A percentile compares a stretch with the other conserved stretches of the same genome.
Evolutionary conservation across 163 green algal species (phyloP).

Genomic region (Scenedesmus sp.): DNA sequence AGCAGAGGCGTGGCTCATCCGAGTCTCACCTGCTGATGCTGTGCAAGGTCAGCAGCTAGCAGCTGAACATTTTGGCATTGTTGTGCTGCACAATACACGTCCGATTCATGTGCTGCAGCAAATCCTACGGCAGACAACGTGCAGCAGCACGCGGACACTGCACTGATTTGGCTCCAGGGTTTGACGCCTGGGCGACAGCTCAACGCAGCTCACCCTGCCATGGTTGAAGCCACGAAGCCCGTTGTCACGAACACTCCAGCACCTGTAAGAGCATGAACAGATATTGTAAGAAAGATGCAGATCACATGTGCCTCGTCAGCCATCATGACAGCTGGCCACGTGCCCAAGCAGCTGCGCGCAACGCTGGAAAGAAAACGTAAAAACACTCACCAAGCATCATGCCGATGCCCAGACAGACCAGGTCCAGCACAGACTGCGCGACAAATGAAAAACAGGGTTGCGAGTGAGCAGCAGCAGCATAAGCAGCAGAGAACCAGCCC

Average conservation of each 20-base stretch:
- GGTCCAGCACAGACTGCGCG: constrained; percentile 25
- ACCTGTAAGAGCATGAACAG: neutral
- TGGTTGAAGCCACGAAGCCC: constrained; percentile 26
- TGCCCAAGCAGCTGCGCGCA: neutral
- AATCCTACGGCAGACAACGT: too few species aligned
- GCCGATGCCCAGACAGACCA: constrained; percentile 38
- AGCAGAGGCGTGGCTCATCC: too few species aligned
- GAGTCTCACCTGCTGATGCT: too few species aligned
- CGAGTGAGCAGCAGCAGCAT: neutral
- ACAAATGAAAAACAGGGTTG: neutral
- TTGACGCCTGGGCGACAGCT: neutral
- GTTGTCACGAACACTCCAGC: constrained; percentile 55
- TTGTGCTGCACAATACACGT: neutral
- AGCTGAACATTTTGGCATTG: neutral
- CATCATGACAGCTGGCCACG: neutral
- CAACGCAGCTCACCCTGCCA: constrained; percentile 8
- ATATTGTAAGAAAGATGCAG: neutral
- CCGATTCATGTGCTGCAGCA: too few species aligned
- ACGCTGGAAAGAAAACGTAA: neutral
- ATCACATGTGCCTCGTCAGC: neutral
- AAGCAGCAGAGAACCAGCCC: neutral
- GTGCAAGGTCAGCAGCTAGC: neutral
- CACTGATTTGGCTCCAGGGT: neutral
- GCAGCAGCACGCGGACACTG: too few species aligned
- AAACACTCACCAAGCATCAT: constrained; percentile 34